Percentiles rank a stretch among this genome's conserved stretches.
phyloP scores from a whole-genome alignment of 2,329 filamentous ascomycete species.

The Blastomyces percursus region DNA sequence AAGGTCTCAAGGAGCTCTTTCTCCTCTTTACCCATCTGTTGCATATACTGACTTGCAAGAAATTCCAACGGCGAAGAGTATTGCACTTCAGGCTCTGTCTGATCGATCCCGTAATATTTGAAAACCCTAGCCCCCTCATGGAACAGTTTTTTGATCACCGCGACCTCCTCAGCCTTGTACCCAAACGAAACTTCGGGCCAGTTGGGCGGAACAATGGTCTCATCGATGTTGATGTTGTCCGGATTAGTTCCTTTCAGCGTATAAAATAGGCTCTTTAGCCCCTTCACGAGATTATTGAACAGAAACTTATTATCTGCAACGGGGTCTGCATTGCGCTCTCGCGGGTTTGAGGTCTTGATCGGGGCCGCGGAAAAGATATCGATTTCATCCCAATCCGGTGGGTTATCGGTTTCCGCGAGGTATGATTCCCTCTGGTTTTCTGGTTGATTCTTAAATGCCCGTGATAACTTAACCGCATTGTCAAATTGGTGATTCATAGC shows the following conservation, averaged over 20 bases:
- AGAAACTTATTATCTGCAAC: slow-evolving; percentile 96
- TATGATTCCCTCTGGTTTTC: slow-evolving; percentile 65
- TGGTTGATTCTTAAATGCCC: slow-evolving; percentile 57
- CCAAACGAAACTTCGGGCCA: slow-evolving; percentile 95
- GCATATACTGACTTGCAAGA: slow-evolving; percentile 89
- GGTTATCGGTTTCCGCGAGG: slow-evolving; percentile 66
- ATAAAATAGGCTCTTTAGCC: slow-evolving; percentile 92
- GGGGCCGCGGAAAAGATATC: slow-evolving; percentile 95
- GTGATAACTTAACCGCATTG: slow-evolving; percentile 88
- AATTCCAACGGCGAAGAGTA: slow-evolving; percentile 79
- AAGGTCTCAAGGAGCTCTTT: slow-evolving; percentile 97
- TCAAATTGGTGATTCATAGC: slow-evolving; percentile 95
- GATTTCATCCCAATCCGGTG: slow-evolving; percentile 93
- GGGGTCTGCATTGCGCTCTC: slow-evolving; percentile 79
- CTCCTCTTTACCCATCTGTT: slow-evolving; percentile 87
- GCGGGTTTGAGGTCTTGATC: slow-evolving; percentile 86
- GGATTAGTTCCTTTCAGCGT: slow-evolving; percentile 86
- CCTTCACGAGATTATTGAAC: slow-evolving; percentile 92
- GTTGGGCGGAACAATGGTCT: slow-evolving; percentile 67
- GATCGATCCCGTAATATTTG: slow-evolving; percentile 89
- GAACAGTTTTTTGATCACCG: slow-evolving; percentile 94
- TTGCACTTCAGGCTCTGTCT: slow-evolving; percentile 58
- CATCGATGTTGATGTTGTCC: slow-evolving; percentile 55
- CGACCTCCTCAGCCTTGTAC: slow-evolving; percentile 93
- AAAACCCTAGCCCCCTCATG: slow-evolving; percentile 94